Percentiles rank a stretch among this genome's conserved stretches.
Conservation (phyloP, 2,329 filamentous ascomycete genomes). For the Xylariaceae sp. region DNA sequence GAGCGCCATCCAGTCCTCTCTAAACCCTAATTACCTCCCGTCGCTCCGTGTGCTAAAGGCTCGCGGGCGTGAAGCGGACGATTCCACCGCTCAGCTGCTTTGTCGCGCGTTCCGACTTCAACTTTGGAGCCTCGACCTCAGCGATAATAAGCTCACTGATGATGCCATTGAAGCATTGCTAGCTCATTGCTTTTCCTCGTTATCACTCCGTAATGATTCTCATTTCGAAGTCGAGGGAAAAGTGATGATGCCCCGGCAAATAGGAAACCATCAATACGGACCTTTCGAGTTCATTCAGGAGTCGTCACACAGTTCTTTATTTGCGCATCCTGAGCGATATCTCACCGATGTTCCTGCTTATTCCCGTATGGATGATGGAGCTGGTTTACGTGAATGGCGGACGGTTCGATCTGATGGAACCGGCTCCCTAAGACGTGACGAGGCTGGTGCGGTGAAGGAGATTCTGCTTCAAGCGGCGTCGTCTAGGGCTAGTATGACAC, state of each 20-base stretch:
- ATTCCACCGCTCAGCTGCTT: conserved; percentile 34
- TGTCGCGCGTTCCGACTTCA: conserved; percentile 36
- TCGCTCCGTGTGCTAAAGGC: conserved; percentile 51
- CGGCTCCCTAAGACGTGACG: conserved; percentile 32
- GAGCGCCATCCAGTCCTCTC: conserved; percentile 33
- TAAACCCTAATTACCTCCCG: conserved; percentile 38
- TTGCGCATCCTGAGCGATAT: conserved; percentile 45
- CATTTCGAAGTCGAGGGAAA: conserved; percentile 46
- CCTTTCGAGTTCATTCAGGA: conserved; percentile 45
- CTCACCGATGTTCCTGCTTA: conserved; percentile 47
- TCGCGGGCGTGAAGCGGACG: conserved; percentile 44
- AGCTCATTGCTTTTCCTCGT: conserved; percentile 33
- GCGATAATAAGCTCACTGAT: conserved; percentile 51
- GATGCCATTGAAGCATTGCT: conserved; percentile 35
- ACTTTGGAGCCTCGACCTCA: conserved; percentile 56
- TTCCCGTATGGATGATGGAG: conserved; percentile 23
- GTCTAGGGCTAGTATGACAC: conserved; percentile 13
- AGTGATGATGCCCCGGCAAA: conserved; percentile 29
- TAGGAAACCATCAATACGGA: conserved; percentile 37
- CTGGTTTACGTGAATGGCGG: conserved; percentile 27
- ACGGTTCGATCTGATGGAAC: conserved; percentile 37
- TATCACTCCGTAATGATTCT: conserved; percentile 35
- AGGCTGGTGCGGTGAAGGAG: conserved; percentile 32
- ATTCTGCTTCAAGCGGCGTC: conserved; percentile 27
- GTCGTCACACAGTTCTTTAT: conserved; percentile 42